These are phyloP conservation scores for Dioszegia aurantiaca DNA, from an alignment of 768 basidiomycete genomes.

Conservation along the genomic window DNA sequence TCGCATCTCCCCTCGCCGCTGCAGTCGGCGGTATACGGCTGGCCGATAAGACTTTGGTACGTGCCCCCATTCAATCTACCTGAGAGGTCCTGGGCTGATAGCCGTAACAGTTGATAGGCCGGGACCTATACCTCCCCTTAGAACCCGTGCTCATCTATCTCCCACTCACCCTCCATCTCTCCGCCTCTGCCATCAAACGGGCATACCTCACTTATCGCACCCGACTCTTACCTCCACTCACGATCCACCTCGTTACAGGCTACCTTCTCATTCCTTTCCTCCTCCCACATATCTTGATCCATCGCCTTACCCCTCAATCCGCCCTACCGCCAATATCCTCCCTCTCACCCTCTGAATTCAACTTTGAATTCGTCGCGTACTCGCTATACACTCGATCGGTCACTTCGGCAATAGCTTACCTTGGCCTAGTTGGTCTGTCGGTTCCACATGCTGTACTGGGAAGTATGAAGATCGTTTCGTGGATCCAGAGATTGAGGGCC, in stretches of 20 bases:
- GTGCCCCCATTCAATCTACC: constrained; percentile 33
- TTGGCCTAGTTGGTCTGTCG: constrained; percentile 61
- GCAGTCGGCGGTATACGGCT: constrained; percentile 66
- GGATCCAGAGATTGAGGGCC: constrained; percentile 15
- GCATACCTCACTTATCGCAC: constrained; percentile 46
- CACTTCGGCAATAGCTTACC: constrained; percentile 48
- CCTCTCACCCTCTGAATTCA: constrained; percentile 71
- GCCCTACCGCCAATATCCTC: constrained; percentile 58
- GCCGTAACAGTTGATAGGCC: constrained; percentile 69
- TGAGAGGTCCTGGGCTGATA: not conserved
- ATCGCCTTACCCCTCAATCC: constrained; percentile 62
- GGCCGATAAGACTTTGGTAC: constrained; percentile 73
- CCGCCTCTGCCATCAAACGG: constrained; percentile 61
- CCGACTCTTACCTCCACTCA: constrained; percentile 51
- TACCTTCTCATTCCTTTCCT: constrained; percentile 62
- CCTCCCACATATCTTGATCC: constrained; percentile 67
- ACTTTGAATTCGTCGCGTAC: constrained; percentile 78
- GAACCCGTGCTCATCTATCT: constrained; percentile 67
- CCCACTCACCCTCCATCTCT: constrained; percentile 66
- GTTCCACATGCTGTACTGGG: constrained; percentile 68
- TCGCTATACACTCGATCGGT: constrained; percentile 55
- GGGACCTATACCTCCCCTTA: constrained; percentile 78
- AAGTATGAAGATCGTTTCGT: constrained; percentile 39
- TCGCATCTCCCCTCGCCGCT: constrained; percentile 70
- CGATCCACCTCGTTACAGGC: constrained; percentile 62